These are phyloP conservation scores for Leccinum longicurvipes DNA, from an alignment of 768 basidiomycete genomes.

Conservation along the genomic window DNA sequence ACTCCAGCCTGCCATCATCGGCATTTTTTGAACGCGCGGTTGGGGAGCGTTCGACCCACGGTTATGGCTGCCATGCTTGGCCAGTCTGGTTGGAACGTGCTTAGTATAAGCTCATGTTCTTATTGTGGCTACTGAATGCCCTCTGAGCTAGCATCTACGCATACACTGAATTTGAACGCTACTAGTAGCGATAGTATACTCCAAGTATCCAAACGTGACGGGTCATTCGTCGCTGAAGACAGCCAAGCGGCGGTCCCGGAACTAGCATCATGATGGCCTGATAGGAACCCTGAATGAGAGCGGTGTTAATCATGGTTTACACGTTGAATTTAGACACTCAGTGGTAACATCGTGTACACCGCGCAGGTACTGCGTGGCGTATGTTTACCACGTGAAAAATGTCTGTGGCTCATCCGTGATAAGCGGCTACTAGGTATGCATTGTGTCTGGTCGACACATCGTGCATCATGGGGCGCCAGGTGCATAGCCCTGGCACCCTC, in stretches of 20 bases:
- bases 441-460: neutral
- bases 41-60: conserved; percentile 15
- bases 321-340: conserved; percentile 3
- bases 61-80: conserved; percentile 1
- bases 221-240: neutral
- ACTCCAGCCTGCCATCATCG: conserved; percentile 11
- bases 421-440: too few species aligned
- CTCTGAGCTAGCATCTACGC: neutral
- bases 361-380: too few species aligned
- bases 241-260: neutral
- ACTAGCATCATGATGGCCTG: neutral
- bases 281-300: neutral
- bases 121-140: conserved; percentile 2
- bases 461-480: too few species aligned
- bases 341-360: conserved; percentile 5
- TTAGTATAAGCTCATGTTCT: neutral
- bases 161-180: too few species aligned
- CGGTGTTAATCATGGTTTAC: neutral
- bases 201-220: neutral
- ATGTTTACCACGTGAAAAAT: too few species aligned
- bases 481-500: neutral
- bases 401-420: too few species aligned
- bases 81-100: conserved; percentile 14
- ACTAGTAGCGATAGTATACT: too few species aligned
- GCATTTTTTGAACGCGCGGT: conserved; percentile 23